Conservation (phyloP, 371 early-diverging fungal species). For the Mortierella sp. region DNA sequence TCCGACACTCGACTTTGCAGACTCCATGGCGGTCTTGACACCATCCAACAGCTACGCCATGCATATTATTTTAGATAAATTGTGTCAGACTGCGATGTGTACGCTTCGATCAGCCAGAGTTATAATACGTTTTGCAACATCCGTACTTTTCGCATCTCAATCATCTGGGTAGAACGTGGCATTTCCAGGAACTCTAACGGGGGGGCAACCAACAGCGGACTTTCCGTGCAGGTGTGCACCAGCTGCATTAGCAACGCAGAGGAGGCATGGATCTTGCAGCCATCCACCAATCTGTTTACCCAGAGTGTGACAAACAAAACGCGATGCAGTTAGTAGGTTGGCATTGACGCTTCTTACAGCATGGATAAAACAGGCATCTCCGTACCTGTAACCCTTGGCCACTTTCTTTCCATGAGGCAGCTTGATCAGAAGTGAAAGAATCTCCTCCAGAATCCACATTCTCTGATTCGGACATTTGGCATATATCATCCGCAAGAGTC, state of each 20-base stretch:
- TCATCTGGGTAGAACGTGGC: slow-evolving; percentile 52
- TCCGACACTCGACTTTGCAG: slow-evolving; percentile 68
- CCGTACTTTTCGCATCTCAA: slow-evolving; percentile 46
- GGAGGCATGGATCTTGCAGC: slow-evolving; percentile 78
- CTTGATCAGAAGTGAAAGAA: slow-evolving; percentile 77
- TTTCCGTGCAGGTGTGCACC: slow-evolving; percentile 73
- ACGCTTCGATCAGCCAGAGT: no score
- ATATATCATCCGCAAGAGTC: slow-evolving; percentile 62
- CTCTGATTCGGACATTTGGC: slow-evolving; percentile 73
- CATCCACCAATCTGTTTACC: slow-evolving; percentile 74
- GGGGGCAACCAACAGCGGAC: slow-evolving; percentile 42
- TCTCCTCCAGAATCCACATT: slow-evolving; percentile 87
- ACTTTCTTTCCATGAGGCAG: slow-evolving; percentile 64
- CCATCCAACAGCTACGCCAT: slow-evolving; percentile 37
- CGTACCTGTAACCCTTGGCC: slow-evolving; percentile 64
- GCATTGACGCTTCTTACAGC: background rate
- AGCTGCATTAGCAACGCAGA: slow-evolving; percentile 86
- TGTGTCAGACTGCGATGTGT: no score
- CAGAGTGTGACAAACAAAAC: no score
- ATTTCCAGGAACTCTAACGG: slow-evolving; percentile 55
- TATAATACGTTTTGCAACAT: background rate
- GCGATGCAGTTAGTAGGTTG: no score
- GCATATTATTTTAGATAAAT: slow-evolving; percentile 2
- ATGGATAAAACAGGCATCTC: background rate
- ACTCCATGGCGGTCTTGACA: slow-evolving; percentile 61